phyloP scores from a whole-genome alignment of 2,329 filamentous ascomycete genomes.

The Chaetothyriales sp. region DNA sequence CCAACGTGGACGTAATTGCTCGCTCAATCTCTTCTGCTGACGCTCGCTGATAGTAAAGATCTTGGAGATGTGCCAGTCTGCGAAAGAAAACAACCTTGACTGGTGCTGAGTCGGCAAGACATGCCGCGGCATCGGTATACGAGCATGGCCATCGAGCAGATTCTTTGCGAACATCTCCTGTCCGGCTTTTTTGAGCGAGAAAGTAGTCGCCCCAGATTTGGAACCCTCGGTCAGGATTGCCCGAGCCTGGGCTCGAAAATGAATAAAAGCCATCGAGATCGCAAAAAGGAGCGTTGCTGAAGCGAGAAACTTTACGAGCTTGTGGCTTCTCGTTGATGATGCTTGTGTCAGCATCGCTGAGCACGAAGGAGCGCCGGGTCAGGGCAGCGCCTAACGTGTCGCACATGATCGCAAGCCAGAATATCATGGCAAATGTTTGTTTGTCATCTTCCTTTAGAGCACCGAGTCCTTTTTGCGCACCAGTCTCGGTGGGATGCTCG shows the following conservation, averaged over 20 bases:
- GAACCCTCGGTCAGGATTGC: constrained; percentile 4
- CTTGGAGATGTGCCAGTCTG: constrained; percentile 41
- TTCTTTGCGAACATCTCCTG: constrained; percentile 15
- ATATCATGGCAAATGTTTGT: constrained; percentile 38
- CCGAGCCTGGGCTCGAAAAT: constrained; percentile 1
- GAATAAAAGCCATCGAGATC: constrained; percentile 8
- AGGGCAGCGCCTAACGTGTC: constrained; percentile 43
- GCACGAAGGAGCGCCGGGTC: constrained; percentile 31
- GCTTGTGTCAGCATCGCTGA: constrained; percentile 34
- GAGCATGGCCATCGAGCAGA: constrained; percentile 37
- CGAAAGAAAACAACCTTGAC: constrained; percentile 46
- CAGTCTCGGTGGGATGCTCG: not conserved
- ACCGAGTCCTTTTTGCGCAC: not conserved
- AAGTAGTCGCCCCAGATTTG: constrained; percentile 28
- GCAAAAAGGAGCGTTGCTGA: not conserved
- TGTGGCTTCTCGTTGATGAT: constrained; percentile 13
- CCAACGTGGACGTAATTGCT: constrained; percentile 32
- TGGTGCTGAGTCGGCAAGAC: constrained; percentile 39
- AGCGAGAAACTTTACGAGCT: constrained; percentile 1
- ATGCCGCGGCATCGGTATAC: constrained; percentile 35
- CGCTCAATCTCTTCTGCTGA: constrained; percentile 31
- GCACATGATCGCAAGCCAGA: constrained; percentile 46
- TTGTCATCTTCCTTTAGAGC: constrained; percentile 20
- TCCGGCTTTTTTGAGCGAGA: constrained; percentile 14
- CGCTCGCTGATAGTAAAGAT: constrained; percentile 30